Evolutionary conservation across 768 basidiomycete species (phyloP).

Genomic region (Naganishia randhawae): DNA sequence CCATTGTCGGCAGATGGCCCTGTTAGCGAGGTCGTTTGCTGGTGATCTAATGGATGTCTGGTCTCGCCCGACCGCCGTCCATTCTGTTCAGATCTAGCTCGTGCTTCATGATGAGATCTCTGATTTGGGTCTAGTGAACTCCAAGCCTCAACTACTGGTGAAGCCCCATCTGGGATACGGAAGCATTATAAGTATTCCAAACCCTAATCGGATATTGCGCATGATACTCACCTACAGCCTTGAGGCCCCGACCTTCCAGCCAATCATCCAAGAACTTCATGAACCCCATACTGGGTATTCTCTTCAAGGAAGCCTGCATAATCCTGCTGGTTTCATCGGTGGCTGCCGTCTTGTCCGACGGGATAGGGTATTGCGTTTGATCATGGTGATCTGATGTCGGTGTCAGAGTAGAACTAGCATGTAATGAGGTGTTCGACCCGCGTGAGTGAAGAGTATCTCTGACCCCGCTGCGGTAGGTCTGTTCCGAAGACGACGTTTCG

Average conservation of each 20-base stretch:
- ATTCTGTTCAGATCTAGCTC: background rate
- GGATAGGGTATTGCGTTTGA: background rate
- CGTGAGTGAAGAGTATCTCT: background rate
- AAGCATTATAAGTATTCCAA: background rate
- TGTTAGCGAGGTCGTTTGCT: background rate
- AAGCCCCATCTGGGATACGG: background rate
- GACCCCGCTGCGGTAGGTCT: too few relatives aligned
- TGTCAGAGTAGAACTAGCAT: background rate
- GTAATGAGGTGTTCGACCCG: background rate
- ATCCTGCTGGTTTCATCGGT: background rate
- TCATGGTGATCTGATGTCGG: background rate
- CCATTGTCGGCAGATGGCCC: background rate
- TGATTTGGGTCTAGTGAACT: background rate
- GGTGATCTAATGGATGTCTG: background rate
- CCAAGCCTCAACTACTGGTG: slow-evolving; percentile 8
- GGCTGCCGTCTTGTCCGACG: background rate
- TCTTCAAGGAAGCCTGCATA: background rate
- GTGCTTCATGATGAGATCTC: slow-evolving; percentile 5
- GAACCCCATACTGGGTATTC: slow-evolving; percentile 3
- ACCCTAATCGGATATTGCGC: background rate
- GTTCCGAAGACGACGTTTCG: background rate
- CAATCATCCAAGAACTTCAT: slow-evolving; percentile 16
- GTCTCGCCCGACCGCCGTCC: background rate
- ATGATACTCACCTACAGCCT: background rate
- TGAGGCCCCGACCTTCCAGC: slow-evolving; percentile 8